Conservation (phyloP, 148 eudicot species). For the Fagopyrum esculentum region DNA sequence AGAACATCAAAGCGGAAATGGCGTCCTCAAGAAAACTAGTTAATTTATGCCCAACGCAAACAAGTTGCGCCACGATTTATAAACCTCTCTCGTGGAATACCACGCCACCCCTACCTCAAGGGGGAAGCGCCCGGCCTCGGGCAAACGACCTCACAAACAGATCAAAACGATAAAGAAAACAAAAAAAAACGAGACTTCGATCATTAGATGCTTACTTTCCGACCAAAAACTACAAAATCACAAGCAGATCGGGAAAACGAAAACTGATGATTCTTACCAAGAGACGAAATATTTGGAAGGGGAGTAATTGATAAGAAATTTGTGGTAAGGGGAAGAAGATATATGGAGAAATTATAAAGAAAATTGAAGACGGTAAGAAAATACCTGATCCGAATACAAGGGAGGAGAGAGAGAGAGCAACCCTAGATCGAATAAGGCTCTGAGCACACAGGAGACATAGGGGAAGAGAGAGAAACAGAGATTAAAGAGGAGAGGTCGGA, state of each 20-base stretch:
- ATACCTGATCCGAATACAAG: constrained; percentile 42
- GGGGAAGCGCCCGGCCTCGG: constrained; percentile 47
- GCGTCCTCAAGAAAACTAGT: constrained; percentile 16
- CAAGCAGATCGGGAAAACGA: not conserved
- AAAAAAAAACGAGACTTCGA: not conserved
- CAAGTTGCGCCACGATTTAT: constrained; percentile 29
- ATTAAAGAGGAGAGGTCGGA: not conserved
- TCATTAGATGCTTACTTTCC: not conserved
- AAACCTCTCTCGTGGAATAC: constrained; percentile 41
- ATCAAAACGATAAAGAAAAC: not conserved
- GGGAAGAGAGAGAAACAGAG: not conserved
- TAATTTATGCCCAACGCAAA: constrained; percentile 28
- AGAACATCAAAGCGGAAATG: constrained; percentile 24
- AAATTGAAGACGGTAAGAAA: not conserved
- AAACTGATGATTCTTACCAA: not conserved
- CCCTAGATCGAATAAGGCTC: constrained; percentile 24
- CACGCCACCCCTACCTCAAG: constrained; percentile 38
- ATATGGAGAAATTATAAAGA: not conserved
- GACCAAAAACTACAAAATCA: not conserved
- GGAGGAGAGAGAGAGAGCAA: constrained; percentile 19
- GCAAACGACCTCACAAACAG: constrained; percentile 5
- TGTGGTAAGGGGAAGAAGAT: not conserved
- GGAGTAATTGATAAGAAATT: not conserved
- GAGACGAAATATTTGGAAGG: not conserved
- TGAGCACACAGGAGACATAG: constrained; percentile 11